Evolutionary conservation across 1,139 yeast genomes (phyloP), one percentile per base, ranked within the genome.

Genomic region (Taiozyma sp.): DNA sequence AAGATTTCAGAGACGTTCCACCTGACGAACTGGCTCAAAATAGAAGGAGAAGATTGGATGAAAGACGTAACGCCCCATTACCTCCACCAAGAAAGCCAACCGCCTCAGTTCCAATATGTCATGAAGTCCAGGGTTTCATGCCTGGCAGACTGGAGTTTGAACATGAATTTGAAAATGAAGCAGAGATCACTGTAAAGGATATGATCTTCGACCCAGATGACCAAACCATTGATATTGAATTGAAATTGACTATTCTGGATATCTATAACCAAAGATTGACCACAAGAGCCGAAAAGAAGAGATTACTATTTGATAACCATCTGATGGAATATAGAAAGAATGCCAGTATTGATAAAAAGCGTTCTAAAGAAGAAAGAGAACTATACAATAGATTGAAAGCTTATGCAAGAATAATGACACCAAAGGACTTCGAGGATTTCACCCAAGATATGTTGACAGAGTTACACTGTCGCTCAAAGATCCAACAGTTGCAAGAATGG

Each of bases 131-230:
- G 68, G 98, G 97, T 3, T 93, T 85, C 66, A 93, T 95, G 99
- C 99, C 99, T 39, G 99, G 99, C 46, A 80, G 99, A 62, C 74
- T 93, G 56, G 99, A 93, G 67, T 93, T 93, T 68, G 99, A 93
- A 64, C 88, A 85, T 53, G 99, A 93, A 66, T 90, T 88, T 42
- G 99, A 95, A 66, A 93, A 93, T 63, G 99, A 93, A 49, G 99
- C 99, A 0, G 99, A 93, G 68, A 76, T 86, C 50, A 84, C 95
- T 0, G 89, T 93, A 40, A 95, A 93, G 66, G 99, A 95, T 66
- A 88, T 93, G 93, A 79, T 86, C 8, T 93, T 95, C 64, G 98
- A 93, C 62, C 89, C 95, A 0, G 98, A 93, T 56, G 99, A 93
- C 62, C 83, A 84, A 54, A 83, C 85, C 30, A 83, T 85, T 47